phyloP scores from a whole-genome alignment of 768 basidiomycete genomes.

The Boletus subcaerulescens region DNA sequence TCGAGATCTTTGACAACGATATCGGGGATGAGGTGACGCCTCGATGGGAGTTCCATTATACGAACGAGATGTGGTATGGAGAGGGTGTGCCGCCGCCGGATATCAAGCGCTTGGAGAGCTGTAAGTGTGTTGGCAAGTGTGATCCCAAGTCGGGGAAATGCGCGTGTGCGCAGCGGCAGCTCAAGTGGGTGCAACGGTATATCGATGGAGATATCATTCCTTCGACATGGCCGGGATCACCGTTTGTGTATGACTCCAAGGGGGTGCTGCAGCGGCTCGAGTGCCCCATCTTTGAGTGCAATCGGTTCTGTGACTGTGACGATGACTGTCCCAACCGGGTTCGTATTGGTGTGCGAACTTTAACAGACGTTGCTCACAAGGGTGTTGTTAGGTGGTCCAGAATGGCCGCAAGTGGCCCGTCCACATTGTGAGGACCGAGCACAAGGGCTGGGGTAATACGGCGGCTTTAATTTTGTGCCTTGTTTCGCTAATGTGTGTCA shows the following conservation, averaged over 20 bases:
- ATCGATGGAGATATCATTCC: slow-evolving; percentile 18
- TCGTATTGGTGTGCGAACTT: background rate
- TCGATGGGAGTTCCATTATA: slow-evolving; percentile 84
- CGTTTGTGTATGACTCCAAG: slow-evolving; percentile 69
- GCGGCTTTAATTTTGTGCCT: background rate
- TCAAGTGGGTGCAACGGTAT: slow-evolving; percentile 28
- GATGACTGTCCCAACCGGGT: slow-evolving; percentile 83
- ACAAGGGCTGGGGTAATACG: slow-evolving; percentile 82
- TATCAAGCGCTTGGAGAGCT: slow-evolving; percentile 54
- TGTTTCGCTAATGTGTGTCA: background rate
- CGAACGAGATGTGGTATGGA: slow-evolving; percentile 76
- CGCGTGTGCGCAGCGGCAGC: slow-evolving; percentile 62
- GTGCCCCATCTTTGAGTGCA: slow-evolving; percentile 83
- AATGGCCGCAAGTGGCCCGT: slow-evolving; percentile 65
- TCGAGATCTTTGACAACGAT: slow-evolving; percentile 59
- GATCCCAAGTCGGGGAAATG: slow-evolving; percentile 73
- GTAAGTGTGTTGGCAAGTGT: slow-evolving; percentile 73
- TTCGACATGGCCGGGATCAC: slow-evolving; percentile 38
- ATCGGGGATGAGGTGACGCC: slow-evolving; percentile 71
- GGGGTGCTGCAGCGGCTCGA: slow-evolving; percentile 49
- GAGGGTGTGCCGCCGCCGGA: slow-evolving; percentile 68
- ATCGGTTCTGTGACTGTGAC: slow-evolving; percentile 75
- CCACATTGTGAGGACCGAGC: slow-evolving; percentile 62
- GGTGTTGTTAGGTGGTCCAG: slow-evolving; percentile 66
- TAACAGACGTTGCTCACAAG: background rate